These are phyloP conservation scores for Arxiozyma slooffiae DNA, from an alignment of 1,139 yeast genomes.

Conservation along the genomic window DNA sequence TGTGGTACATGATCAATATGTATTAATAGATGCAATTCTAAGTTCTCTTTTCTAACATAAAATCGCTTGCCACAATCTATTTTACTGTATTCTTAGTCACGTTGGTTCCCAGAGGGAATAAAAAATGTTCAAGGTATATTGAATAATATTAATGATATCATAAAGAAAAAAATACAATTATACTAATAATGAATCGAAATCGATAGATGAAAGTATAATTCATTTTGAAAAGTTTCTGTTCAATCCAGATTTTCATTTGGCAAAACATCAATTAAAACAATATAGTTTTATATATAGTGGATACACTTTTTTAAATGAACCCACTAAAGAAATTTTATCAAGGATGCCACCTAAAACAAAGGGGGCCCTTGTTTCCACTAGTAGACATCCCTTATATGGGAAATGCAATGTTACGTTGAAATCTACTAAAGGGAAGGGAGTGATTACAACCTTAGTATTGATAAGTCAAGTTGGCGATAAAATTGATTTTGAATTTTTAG, in stretches of 20 bases:
- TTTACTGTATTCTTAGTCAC: constrained; percentile 29
- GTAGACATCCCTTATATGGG: constrained; percentile 28
- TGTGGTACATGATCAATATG: constrained; percentile 80
- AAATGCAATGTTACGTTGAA: constrained; percentile 23
- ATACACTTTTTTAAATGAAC: constrained; percentile 11
- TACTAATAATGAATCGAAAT: constrained; percentile 7
- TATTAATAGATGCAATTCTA: constrained; percentile 73
- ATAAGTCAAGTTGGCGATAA: constrained; percentile 87
- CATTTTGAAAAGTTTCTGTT: constrained; percentile 23
- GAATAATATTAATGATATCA: too few relatives aligned
- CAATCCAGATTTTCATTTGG: constrained; percentile 13
- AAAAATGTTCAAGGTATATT: not conserved
- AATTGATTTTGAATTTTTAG: constrained; percentile 80
- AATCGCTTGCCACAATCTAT: constrained; percentile 54
- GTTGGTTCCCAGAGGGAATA: not conserved
- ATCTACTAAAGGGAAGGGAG: constrained; percentile 43
- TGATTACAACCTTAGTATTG: constrained; percentile 72
- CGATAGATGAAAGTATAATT: constrained; percentile 13
- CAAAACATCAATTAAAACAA: constrained; percentile 18
- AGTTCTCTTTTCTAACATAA: constrained; percentile 47
- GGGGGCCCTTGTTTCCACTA: constrained; percentile 26
- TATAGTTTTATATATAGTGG: constrained; percentile 30
- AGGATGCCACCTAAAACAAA: constrained; percentile 29
- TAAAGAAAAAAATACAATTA: constrained; percentile 4
- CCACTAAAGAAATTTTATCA: constrained; percentile 15